Evolutionary conservation across 768 basidiomycete species (phyloP), one percentile per base, ranked within the genome.

Genomic region (Leucogyrophana mollusca): DNA sequence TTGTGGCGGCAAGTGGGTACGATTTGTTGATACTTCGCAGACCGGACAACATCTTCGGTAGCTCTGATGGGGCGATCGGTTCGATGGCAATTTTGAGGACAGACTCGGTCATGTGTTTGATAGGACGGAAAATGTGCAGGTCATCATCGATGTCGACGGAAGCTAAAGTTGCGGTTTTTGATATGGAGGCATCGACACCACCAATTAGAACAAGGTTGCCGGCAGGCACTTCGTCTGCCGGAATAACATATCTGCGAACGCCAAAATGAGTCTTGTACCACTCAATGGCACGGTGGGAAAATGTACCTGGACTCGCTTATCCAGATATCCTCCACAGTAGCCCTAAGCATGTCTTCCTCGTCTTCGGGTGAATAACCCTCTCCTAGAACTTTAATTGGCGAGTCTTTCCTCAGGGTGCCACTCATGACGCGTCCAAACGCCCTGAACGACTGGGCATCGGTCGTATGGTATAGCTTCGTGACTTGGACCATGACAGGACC

Each of bases 331-430:
- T 97, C 94, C 3, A 96, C 80, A 2, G 73, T 78, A 11, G 80
- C 83, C 51, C 82, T 84, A 64, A 89, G 79, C 93, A 97, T 95
- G 60, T 99, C 96, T 68, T 99, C 96, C 70, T 98, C 95, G 54
- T 99, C 96, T 58, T 97, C 95, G n/a, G 91, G 90, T 11, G 94
- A 95, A 65, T 94, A 99, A 0, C 93, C 93, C 64, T 98, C 96
- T 46, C 96, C 96, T 6, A 99, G 74, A n/a, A 98, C 94, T 71
- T 96, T 97, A 52, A 99, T 76, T 25, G 83, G 74, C 76, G 81
- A 77, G 10, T 93, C 93, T 56, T 87, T 87, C 56, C 77, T 74
- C 18, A 97, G 67, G 0, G 94, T 96, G 16, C 96, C 96, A 55
- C 91, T 93, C 65, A 97, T 74, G 14, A 99, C 84, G 50, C 96